Percentiles rank a stretch among this genome's conserved stretches.
phyloP scores from a whole-genome alignment of 306 rosid genomes.

The Aeschynomene evenia region DNA sequence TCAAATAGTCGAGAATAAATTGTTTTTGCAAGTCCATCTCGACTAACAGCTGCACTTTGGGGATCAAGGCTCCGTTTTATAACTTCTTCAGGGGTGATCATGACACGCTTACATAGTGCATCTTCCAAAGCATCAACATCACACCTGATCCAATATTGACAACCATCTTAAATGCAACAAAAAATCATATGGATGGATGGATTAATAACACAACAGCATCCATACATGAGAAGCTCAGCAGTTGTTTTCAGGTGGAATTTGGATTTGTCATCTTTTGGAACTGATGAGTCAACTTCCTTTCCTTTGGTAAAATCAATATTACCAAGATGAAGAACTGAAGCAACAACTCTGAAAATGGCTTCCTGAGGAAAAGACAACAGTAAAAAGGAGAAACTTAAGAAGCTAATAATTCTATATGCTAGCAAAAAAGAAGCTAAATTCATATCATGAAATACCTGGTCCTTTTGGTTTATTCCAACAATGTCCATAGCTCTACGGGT shows the following conservation, averaged over 20 bases:
- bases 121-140: slow-evolving; percentile 77
- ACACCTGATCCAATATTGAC: slow-evolving; percentile 61
- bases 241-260: slow-evolving; percentile 86
- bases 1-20: slow-evolving; percentile 92
- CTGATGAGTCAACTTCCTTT: slow-evolving; percentile 79
- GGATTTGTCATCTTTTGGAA: slow-evolving; percentile 85
- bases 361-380: slow-evolving; percentile 56
- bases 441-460: slow-evolving; percentile 67
- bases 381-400: slow-evolving; percentile 27
- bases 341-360: slow-evolving; percentile 93
- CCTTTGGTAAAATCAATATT: slow-evolving; percentile 77
- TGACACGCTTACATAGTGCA: slow-evolving; percentile 97
- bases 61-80: slow-evolving; percentile 96
- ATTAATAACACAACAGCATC: slow-evolving; percentile 13
- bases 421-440: slow-evolving; percentile 27
- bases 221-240: slow-evolving; percentile 89
- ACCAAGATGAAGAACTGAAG: slow-evolving; percentile 93
- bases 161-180: slow-evolving; percentile 30
- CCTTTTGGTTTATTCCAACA: slow-evolving; percentile 87
- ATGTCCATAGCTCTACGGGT: slow-evolving; percentile 97
- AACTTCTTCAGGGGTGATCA: slow-evolving; percentile 99
- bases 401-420: slow-evolving; percentile 20
- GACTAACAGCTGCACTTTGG: slow-evolving; percentile 77
- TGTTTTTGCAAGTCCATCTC: slow-evolving; percentile 97
- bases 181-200: slow-evolving; percentile 20